Conservation (phyloP, 495 filamentous ascomycete genomes). For the Trichocladium uniseriatum region DNA sequence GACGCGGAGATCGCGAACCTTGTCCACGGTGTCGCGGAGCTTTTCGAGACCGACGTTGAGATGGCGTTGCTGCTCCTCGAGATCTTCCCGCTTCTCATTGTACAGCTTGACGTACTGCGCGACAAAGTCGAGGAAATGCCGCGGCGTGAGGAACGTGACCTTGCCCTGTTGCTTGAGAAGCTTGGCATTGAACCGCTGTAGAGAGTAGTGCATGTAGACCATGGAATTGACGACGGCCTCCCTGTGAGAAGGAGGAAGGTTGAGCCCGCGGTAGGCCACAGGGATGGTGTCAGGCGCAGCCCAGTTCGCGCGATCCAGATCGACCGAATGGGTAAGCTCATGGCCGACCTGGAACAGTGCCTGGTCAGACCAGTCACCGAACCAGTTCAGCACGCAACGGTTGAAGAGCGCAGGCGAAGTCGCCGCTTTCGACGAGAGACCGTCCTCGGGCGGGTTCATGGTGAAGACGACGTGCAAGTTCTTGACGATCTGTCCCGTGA, state of each 20-base stretch:
- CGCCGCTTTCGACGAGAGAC: constrained; percentile 87
- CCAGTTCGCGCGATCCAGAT: constrained; percentile 81
- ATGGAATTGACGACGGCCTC: constrained; percentile 92
- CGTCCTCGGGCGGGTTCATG: constrained; percentile 98
- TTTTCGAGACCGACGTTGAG: constrained; percentile 97
- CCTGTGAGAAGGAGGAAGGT: constrained; percentile 76
- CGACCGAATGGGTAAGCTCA: constrained; percentile 89
- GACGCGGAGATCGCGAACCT: constrained; percentile 80
- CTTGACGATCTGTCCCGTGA: constrained; percentile 97
- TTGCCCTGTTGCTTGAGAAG: constrained; percentile 85
- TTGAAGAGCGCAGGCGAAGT: constrained; percentile 98
- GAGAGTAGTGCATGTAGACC: constrained; percentile 95
- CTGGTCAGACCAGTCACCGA: constrained; percentile 98
- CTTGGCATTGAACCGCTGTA: constrained; percentile 81
- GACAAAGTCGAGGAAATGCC: constrained; percentile 97
- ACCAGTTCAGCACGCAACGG: constrained; percentile 98
- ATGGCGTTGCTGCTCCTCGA: constrained; percentile 97
- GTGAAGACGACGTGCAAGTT: constrained; percentile 99
- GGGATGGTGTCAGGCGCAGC: constrained; percentile 84
- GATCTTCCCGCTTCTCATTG: constrained; percentile 95
- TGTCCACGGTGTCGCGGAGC: constrained; percentile 93
- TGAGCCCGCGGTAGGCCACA: constrained; percentile 78
- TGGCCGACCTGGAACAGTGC: constrained; percentile 96
- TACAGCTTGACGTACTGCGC: constrained; percentile 96
- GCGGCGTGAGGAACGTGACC: constrained; percentile 84